phyloP scores from a whole-genome alignment of 495 filamentous ascomycete species.

The Xylaria flabelliformis region DNA sequence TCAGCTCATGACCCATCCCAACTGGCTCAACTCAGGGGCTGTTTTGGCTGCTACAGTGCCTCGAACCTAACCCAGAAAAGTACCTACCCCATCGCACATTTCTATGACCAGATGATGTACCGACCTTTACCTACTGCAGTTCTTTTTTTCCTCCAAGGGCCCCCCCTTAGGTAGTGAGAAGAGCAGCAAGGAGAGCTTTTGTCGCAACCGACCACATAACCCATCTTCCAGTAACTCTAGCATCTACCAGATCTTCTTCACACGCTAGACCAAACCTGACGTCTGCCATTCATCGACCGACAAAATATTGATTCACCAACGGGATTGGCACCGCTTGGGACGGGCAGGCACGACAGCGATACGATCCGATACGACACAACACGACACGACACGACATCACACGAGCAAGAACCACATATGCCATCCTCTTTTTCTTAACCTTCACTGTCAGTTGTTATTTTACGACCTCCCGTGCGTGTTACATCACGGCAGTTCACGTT shows the following conservation, averaged over 20 bases:
- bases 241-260: not conserved
- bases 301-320: constrained; percentile 19
- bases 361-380: not conserved
- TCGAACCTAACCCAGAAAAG: not conserved
- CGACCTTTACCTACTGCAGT: not conserved
- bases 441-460: not conserved
- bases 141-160: not conserved
- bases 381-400: constrained; percentile 26
- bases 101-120: not conserved
- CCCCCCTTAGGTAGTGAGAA: not conserved
- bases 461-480: not conserved
- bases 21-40: not conserved
- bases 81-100: constrained; percentile 8
- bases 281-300: not conserved
- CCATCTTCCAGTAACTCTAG: not conserved
- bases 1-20: too few relatives aligned
- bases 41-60: not conserved
- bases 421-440: not conserved
- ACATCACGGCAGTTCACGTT: not conserved
- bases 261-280: not conserved
- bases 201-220: constrained; percentile 16
- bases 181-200: not conserved
- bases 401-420: constrained; percentile 23
- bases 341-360: not conserved
- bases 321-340: constrained; percentile 11